Base-by-base conservation (phyloP, 345 rosid species). In the Eucalyptus pumila region DNA sequence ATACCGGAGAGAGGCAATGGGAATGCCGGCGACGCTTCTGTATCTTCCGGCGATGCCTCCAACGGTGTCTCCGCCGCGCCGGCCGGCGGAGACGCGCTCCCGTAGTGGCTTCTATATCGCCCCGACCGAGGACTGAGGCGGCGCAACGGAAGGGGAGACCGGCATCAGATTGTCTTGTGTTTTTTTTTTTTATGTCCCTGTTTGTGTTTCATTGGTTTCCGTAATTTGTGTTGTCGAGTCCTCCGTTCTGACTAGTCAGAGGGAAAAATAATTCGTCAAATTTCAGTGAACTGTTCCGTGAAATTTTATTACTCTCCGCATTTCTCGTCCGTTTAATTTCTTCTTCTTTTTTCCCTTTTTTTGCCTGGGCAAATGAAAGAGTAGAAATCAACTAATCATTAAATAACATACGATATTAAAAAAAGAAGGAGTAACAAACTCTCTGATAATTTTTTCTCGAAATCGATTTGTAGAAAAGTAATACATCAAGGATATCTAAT, bases 21-120 rank as follows among this genome's bases (percentile, higher is more conserved):
- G 21, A 37, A 10, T 72, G 37, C 44, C 12, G 56, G 4, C 32
- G 51, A 19, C 60, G 87, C 86, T 51, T 24, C 86, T 21, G 87
- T 23, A 15, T 10, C 72, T 30, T 10, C 24, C 88, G 87, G 87
- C 80, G 87, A 21, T 3, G 58, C 89, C 85, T 45, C 54, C 85
- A 45, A 88, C 67, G 89, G 86, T 45, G 89, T 3, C 65, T 72
- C 48, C 85, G 49, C 32, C 88, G 50, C 17, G 30, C 47, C 83
- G 7, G 47, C 83, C 15, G 85, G 47, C 47, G 47, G 83, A 76
- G 85, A 67, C 1, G 37, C 72, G 9, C 51, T 47, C 56, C 54
- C 86, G 89, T 92, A 45, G 80, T 27, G 51, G 91, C 8, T 42
- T 58, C 44, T 27, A 14, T 40, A 14, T 8, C 88, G 23, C n/a